phyloP scores from a whole-genome alignment of 768 basidiomycete genomes.

The Termitomyces sp. region DNA sequence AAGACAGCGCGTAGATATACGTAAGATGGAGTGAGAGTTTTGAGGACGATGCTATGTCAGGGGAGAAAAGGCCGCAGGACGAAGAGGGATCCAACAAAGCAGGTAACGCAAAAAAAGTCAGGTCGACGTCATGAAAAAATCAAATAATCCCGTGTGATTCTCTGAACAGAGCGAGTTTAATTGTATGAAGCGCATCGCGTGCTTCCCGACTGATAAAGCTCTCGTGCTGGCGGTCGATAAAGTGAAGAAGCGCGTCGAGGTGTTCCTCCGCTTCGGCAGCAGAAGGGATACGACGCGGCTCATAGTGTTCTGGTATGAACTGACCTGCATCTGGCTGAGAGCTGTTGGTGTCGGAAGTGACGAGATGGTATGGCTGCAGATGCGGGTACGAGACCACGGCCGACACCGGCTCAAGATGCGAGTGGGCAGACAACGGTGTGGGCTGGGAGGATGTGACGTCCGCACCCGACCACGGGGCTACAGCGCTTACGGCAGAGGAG shows the following conservation, averaged over 20 bases:
- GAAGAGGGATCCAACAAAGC: background rate
- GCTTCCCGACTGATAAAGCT: conserved; percentile 29
- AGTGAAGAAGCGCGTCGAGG: conserved; percentile 50
- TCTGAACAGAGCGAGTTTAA: conserved; percentile 50
- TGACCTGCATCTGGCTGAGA: background rate
- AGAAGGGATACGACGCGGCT: conserved; percentile 25
- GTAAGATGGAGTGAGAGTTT: background rate
- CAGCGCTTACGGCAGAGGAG: conserved; percentile 18
- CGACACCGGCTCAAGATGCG: background rate
- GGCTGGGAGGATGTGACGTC: conserved; percentile 9
- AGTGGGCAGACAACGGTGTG: conserved; percentile 9
- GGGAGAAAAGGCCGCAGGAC: background rate
- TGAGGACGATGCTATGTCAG: background rate
- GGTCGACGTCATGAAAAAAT: background rate
- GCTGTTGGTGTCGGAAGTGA: background rate
- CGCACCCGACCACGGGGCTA: conserved; percentile 15
- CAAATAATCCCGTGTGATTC: background rate
- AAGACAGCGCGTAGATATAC: background rate
- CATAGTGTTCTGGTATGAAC: background rate
- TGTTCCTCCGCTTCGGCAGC: conserved; percentile 51
- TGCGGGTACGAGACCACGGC: background rate
- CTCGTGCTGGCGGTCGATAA: conserved; percentile 36
- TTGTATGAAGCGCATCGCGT: conserved; percentile 37
- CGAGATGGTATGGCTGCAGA: background rate
- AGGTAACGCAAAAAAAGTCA: background rate